Percentiles rank a stretch among this genome's conserved stretches.
Evolutionary conservation across 805 yeast genomes (phyloP).

Genomic region (Priceomyces haplophilus): DNA sequence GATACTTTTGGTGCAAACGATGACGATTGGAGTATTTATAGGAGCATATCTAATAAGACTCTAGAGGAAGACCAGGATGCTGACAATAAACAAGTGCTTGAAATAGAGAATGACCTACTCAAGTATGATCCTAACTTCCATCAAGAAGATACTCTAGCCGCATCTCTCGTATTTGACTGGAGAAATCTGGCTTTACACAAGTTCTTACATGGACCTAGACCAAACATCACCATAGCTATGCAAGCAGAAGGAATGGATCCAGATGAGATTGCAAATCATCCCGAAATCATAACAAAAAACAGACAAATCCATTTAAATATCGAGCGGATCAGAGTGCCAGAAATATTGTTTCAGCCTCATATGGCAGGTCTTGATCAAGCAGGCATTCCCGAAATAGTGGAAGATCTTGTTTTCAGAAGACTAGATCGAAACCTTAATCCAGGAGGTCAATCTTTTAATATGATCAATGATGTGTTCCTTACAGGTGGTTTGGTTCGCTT

Average conservation of each 20-base stretch:
- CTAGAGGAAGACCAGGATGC: conserved; percentile 81
- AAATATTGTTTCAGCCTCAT: conserved; percentile 85
- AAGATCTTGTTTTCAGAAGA: conserved; percentile 60
- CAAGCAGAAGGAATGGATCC: conserved; percentile 41
- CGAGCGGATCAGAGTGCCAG: conserved; percentile 91
- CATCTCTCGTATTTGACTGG: conserved; percentile 75
- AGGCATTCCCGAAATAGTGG: conserved; percentile 77
- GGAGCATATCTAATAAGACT: conserved; percentile 72
- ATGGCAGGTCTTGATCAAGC: conserved; percentile 97
- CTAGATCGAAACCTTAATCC: conserved; percentile 53
- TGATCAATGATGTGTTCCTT: conserved; percentile 65
- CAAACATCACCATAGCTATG: conserved; percentile 58
- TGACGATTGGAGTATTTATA: conserved; percentile 90
- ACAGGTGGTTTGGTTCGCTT: conserved; percentile 83
- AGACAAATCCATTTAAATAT: conserved; percentile 89
- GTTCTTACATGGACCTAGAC: conserved; percentile 87
- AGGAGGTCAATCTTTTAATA: conserved; percentile 50
- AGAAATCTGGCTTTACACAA: conserved; percentile 72
- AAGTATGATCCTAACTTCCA: conserved; percentile 84
- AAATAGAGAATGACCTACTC: conserved; percentile 70
- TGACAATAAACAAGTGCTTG: conserved; percentile 56
- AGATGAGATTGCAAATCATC: conserved; percentile 43
- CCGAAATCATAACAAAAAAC: conserved; percentile 75
- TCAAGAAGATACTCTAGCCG: conserved; percentile 78
- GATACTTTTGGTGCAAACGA: conserved; percentile 95